Percentiles rank a stretch among this genome's conserved stretches.
These are phyloP conservation scores for Hypomontagnella monticulosa DNA, from an alignment of 495 filamentous ascomycete genomes.

Conservation along the genomic window DNA sequence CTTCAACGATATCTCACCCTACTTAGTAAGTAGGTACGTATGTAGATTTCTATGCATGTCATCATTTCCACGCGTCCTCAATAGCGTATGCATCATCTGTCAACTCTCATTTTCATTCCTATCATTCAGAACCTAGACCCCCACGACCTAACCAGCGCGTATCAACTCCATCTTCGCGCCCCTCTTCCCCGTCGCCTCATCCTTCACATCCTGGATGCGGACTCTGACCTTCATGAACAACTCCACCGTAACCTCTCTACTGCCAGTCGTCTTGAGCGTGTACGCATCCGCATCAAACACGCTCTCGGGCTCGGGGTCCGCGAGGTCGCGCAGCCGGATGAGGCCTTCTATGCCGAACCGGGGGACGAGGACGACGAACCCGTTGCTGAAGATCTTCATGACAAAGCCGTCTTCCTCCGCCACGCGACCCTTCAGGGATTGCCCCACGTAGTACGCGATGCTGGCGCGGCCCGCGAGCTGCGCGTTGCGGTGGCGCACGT, in stretches of 20 bases:
- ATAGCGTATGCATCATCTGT: neutral
- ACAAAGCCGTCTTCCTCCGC: constrained; percentile 90
- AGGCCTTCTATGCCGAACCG: constrained; percentile 94
- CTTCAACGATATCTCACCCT: too few relatives aligned
- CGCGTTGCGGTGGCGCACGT: constrained; percentile 94
- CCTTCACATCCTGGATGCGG: constrained; percentile 87
- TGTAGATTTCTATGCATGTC: neutral
- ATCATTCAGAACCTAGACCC: neutral
- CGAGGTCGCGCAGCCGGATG: constrained; percentile 85
- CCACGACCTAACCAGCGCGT: constrained; percentile 14
- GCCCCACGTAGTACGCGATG: constrained; percentile 97
- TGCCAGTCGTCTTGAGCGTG: constrained; percentile 67
- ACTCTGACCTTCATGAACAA: constrained; percentile 92
- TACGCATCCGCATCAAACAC: constrained; percentile 87
- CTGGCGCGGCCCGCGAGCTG: constrained; percentile 92
- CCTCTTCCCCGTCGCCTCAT: constrained; percentile 93
- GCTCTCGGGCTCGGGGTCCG: constrained; percentile 76
- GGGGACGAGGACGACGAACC: constrained; percentile 94
- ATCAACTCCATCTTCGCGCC: constrained; percentile 79
- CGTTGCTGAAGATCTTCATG: constrained; percentile 96
- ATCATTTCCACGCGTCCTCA: neutral
- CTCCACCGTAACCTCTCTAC: constrained; percentile 68
- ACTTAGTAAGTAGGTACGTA: neutral
- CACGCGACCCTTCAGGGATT: constrained; percentile 87
- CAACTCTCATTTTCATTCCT: too few relatives aligned